Percentiles rank a stretch among this genome's conserved stretches.
Evolutionary conservation across 768 basidiomycete genomes (phyloP).

Genomic region (Xerocomellus dryophilus): DNA sequence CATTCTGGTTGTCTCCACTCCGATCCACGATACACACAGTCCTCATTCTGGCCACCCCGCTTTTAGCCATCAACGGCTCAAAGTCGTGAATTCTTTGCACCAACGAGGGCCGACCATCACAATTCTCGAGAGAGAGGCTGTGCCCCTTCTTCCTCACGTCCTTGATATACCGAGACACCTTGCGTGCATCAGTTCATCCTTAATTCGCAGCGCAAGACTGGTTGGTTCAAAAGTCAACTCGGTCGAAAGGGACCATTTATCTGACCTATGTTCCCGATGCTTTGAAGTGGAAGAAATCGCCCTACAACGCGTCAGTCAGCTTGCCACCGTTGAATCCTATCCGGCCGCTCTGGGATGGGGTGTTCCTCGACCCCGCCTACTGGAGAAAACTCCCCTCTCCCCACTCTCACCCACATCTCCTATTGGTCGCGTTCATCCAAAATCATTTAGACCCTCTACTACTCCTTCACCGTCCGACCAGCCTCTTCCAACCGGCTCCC

Average conservation of each 20-base stretch:
- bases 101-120: conserved; percentile 57
- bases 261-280: conserved; percentile 59
- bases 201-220: conserved; percentile 60
- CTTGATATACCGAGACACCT: conserved; percentile 78
- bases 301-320: conserved; percentile 60
- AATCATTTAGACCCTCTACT: conserved; percentile 45
- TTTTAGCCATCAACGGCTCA: conserved; percentile 50
- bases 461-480: conserved; percentile 41
- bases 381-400: conserved; percentile 4
- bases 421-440: conserved; percentile 15
- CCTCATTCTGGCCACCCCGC: conserved; percentile 26
- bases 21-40: conserved; percentile 29
- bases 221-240: conserved; percentile 37
- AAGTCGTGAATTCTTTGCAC: conserved; percentile 53
- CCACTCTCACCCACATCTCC: conserved; percentile 26
- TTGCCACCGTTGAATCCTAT: conserved; percentile 34
- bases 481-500: not conserved
- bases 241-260: conserved; percentile 38
- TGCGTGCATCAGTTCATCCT: conserved; percentile 69
- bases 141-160: conserved; percentile 69
- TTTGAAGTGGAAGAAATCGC: conserved; percentile 71
- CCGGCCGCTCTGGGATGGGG: conserved; percentile 18
- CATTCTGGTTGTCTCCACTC: conserved; percentile 66
- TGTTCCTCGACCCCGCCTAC: not conserved
- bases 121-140: conserved; percentile 61